Conservation (phyloP, 768 basidiomycete species). For the Tephrocybe sp. region DNA sequence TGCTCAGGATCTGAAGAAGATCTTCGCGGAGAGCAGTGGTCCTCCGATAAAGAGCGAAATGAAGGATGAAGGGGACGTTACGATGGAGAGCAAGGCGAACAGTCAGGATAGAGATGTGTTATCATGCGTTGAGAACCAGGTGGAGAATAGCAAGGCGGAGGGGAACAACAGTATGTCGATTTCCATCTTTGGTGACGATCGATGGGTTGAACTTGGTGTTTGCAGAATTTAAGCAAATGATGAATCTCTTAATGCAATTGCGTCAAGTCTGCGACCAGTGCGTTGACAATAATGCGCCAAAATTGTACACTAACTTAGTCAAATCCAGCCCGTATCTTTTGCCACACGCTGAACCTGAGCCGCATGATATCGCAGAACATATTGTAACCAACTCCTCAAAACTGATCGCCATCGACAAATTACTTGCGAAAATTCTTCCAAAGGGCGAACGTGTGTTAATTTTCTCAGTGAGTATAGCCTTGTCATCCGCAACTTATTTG, state of each 20-base stretch:
- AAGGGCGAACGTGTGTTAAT: conserved; percentile 64
- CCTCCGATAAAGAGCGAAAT: background rate
- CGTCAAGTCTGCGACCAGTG: conserved; percentile 71
- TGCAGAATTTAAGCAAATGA: conserved; percentile 51
- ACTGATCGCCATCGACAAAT: conserved; percentile 54
- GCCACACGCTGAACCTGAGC: conserved; percentile 43
- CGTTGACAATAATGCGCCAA: conserved; percentile 13
- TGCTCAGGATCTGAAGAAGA: conserved; percentile 40
- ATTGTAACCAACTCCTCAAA: conserved; percentile 56
- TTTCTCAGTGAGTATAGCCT: conserved; percentile 49
- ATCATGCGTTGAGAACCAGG: conserved; percentile 34
- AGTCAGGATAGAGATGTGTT: conserved; percentile 32
- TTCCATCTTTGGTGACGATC: background rate
- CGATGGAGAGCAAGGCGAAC: background rate
- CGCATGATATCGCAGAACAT: conserved; percentile 52
- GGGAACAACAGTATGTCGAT: conserved; percentile 25
- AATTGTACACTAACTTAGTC: background rate
- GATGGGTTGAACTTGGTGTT: background rate
- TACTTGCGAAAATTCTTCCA: conserved; percentile 52
- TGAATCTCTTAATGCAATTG: conserved; percentile 72
- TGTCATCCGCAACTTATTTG: background rate
- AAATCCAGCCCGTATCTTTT: conserved; percentile 46
- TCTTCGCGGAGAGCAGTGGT: conserved; percentile 34
- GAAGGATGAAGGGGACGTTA: background rate
- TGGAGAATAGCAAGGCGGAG: conserved; percentile 24